Percentiles rank a stretch among this genome's conserved stretches.
phyloP scores from a whole-genome alignment of 1,139 yeast species.

The Yamadazyma jaroonii region DNA sequence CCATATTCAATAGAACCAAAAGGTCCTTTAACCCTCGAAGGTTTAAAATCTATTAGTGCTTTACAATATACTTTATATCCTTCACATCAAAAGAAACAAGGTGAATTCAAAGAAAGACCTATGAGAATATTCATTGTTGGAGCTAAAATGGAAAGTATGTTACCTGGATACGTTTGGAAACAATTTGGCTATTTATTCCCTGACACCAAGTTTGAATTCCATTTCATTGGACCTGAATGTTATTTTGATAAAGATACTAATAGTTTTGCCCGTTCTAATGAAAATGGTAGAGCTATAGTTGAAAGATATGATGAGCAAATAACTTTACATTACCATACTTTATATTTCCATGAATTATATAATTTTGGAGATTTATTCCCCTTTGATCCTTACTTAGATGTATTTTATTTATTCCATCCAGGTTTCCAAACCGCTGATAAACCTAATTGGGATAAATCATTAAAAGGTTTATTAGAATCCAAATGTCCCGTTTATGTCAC shows the following conservation, averaged over 20 bases:
- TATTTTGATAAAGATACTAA: conserved; percentile 59
- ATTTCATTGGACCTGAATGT: conserved; percentile 92
- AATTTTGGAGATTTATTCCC: conserved; percentile 95
- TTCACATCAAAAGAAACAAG: conserved; percentile 47
- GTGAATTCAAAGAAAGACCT: conserved; percentile 76
- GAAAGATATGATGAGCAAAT: conserved; percentile 75
- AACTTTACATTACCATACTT: conserved; percentile 78
- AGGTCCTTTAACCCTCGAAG: conserved; percentile 89
- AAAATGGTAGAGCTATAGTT: conserved; percentile 58
- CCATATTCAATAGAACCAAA: conserved; percentile 80
- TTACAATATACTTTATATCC: conserved; percentile 88
- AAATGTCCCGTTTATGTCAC: conserved; percentile 91
- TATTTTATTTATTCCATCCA: conserved; percentile 92
- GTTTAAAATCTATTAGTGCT: conserved; percentile 89
- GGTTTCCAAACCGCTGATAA: conserved; percentile 87
- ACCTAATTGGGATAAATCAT: conserved; percentile 75
- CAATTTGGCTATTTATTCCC: conserved; percentile 89
- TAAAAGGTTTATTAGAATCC: conserved; percentile 84
- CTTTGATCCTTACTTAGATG: conserved; percentile 93
- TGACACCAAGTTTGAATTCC: conserved; percentile 74
- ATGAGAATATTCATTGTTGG: conserved; percentile 87
- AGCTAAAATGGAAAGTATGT: conserved; percentile 88
- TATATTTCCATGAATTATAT: conserved; percentile 86
- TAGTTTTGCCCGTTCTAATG: conserved; percentile 35
- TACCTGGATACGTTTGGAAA: conserved; percentile 96